Evolutionary conservation across 768 basidiomycete genomes (phyloP).

Genomic region (Psilocybe azurescens): DNA sequence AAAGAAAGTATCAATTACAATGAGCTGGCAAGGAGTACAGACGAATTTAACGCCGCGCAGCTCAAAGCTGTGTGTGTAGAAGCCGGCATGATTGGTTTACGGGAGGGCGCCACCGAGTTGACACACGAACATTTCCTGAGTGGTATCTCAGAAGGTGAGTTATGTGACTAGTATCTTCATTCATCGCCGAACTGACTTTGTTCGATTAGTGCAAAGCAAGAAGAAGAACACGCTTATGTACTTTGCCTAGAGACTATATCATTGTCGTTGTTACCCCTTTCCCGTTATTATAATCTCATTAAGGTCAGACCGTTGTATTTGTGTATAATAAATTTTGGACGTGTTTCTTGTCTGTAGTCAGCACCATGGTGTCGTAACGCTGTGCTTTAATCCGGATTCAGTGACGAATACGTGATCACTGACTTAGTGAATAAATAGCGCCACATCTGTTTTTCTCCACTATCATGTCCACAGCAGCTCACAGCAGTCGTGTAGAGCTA

Average conservation of each 20-base stretch:
- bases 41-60: slow-evolving; percentile 98
- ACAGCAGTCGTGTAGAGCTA: background rate
- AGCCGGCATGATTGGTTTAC: slow-evolving; percentile 97
- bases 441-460: background rate
- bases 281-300: background rate
- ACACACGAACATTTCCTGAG: slow-evolving; percentile 96
- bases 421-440: no score
- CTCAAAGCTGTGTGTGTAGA: slow-evolving; percentile 98
- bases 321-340: background rate
- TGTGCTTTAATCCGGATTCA: background rate
- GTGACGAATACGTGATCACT: no score
- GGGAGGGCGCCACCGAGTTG: slow-evolving; percentile 89
- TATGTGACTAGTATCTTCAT: slow-evolving; percentile 5
- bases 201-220: slow-evolving; percentile 88
- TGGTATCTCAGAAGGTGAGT: slow-evolving; percentile 84
- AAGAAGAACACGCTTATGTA: slow-evolving; percentile 99
- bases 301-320: background rate
- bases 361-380: background rate
- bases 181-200: slow-evolving; percentile 25
- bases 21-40: slow-evolving; percentile 94
- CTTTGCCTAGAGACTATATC: slow-evolving; percentile 64
- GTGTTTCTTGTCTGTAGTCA: background rate
- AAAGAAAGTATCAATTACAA: slow-evolving; percentile 90
- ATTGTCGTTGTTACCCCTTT: slow-evolving; percentile 3
- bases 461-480: background rate